phyloP scores from a whole-genome alignment of 306 rosid genomes.

The Trifolium repens region DNA sequence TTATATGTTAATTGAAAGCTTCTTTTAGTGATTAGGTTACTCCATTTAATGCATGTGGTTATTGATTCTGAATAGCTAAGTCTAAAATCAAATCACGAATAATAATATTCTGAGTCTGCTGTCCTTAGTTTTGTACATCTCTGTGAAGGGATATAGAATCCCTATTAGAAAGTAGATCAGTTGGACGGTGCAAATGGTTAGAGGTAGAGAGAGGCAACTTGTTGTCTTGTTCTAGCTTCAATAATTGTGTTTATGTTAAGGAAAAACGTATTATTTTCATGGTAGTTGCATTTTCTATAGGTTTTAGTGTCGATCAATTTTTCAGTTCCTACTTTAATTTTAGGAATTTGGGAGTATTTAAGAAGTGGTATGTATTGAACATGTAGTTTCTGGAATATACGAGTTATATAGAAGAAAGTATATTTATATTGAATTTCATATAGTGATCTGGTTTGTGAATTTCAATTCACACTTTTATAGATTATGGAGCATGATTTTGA shows the following conservation, averaged over 20 bases:
- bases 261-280: background rate
- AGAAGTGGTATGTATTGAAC: too few relatives aligned
- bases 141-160: constrained; percentile 29
- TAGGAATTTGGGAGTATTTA: too few relatives aligned
- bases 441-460: too few relatives aligned
- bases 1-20: constrained; percentile 17
- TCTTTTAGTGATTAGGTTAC: constrained; percentile 36
- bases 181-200: constrained; percentile 2
- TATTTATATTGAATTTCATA: too few relatives aligned
- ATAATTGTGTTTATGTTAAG: background rate
- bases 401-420: too few relatives aligned
- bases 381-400: too few relatives aligned
- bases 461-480: too few relatives aligned
- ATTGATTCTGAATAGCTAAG: constrained; percentile 20
- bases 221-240: constrained; percentile 26
- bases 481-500: background rate
- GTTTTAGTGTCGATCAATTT: too few relatives aligned
- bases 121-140: background rate
- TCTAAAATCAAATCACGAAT: constrained; percentile 29
- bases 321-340: too few relatives aligned
- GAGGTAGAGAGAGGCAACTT: constrained; percentile 7
- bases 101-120: constrained; percentile 27
- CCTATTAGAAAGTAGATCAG: background rate
- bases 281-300: too few relatives aligned
- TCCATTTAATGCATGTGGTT: constrained; percentile 1